Evolutionary conservation across 352 stramenopile genomes (phyloP).

Genomic region (Pythium utonaiense): DNA sequence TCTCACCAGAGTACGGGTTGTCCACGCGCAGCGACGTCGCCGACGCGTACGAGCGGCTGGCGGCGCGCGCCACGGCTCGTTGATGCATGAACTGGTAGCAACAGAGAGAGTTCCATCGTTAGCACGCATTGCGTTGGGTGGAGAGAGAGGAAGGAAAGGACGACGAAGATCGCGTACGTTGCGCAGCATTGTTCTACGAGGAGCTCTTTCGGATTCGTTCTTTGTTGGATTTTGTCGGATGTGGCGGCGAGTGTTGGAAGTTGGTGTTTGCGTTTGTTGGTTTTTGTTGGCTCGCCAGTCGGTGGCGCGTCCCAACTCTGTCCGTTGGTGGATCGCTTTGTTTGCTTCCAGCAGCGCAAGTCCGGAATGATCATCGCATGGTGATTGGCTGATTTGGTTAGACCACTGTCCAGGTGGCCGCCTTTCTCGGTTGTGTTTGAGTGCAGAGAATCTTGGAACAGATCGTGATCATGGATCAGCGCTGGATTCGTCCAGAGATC

Average conservation of each 20-base stretch:
- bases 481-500: too few relatives aligned
- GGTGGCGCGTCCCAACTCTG: slow-evolving; percentile 15
- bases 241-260: background rate
- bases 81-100: slow-evolving; percentile 4
- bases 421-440: too few relatives aligned
- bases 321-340: background rate
- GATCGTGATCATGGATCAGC: too few relatives aligned
- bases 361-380: background rate
- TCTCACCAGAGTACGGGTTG: slow-evolving; percentile 73
- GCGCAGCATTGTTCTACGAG: slow-evolving; percentile 11
- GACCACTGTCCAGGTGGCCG: too few relatives aligned
- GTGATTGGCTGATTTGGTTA: too few relatives aligned
- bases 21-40: slow-evolving; percentile 55
- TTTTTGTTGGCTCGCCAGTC: too few relatives aligned
- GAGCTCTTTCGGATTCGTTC: slow-evolving; percentile 3
- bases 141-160: background rate
- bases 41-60: slow-evolving; percentile 1
- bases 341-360: slow-evolving; percentile 22
- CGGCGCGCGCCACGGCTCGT: background rate
- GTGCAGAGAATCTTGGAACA: too few relatives aligned
- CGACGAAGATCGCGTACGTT: slow-evolving; percentile 2
- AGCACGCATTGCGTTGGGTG: background rate
- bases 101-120: too few relatives aligned
- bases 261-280: background rate
- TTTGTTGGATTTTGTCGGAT: background rate